Evolutionary conservation across 2,329 filamentous ascomycete species (phyloP).

Genomic region (Grosmannia penicillata): DNA sequence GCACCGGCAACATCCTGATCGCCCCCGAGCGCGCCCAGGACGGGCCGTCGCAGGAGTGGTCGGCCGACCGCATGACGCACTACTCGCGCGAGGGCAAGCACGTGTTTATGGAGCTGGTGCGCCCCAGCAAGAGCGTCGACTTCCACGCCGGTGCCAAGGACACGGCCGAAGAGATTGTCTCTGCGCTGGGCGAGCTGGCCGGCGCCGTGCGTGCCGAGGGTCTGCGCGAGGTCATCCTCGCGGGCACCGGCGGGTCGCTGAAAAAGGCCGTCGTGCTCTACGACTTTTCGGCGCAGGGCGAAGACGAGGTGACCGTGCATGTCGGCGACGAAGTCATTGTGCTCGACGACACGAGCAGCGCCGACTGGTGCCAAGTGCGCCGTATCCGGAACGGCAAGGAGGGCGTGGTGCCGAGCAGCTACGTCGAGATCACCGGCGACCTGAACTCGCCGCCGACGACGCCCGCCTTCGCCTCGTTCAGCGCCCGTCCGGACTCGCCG

Average conservation of each 20-base stretch:
- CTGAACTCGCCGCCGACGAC: constrained; percentile 30
- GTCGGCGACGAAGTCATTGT: constrained; percentile 83
- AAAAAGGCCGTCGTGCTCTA: constrained; percentile 83
- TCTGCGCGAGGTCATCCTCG: constrained; percentile 72
- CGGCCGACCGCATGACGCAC: constrained; percentile 86
- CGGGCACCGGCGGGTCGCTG: constrained; percentile 51
- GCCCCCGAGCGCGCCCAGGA: constrained; percentile 74
- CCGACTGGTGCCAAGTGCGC: constrained; percentile 97
- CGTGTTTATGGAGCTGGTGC: constrained; percentile 84
- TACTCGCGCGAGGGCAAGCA: constrained; percentile 98
- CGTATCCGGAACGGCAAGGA: constrained; percentile 84
- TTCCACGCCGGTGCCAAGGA: constrained; percentile 97
- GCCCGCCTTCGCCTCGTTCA: background rate
- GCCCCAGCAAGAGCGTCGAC: constrained; percentile 87
- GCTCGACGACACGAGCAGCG: constrained; percentile 78
- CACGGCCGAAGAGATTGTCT: constrained; percentile 85
- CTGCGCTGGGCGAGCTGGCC: constrained; percentile 73
- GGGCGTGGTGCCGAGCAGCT: constrained; percentile 92
- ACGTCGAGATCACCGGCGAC: constrained; percentile 73
- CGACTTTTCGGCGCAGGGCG: constrained; percentile 91
- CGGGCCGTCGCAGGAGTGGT: constrained; percentile 82
- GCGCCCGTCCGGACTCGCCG: constrained; percentile 25
- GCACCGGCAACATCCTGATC: constrained; percentile 78
- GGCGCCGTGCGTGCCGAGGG: constrained; percentile 74
- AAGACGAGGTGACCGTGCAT: constrained; percentile 88